Conservation (phyloP, 1,284 basidiomycete species). For the Cutaneotrichosporon cutaneum region DNA sequence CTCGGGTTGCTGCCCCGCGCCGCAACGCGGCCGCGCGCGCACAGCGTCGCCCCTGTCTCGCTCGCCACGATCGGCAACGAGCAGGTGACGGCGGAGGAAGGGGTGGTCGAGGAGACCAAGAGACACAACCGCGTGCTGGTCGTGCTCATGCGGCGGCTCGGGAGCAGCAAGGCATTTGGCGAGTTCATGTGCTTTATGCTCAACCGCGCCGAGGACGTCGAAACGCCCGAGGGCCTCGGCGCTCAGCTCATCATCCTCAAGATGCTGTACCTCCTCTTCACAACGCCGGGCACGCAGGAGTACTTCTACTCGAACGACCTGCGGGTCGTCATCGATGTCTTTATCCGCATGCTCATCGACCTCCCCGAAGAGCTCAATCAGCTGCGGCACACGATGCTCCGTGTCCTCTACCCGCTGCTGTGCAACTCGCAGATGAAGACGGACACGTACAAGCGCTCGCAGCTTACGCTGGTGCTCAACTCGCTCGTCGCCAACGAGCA, state of each 20-base stretch:
- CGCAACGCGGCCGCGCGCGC: conserved; percentile 8
- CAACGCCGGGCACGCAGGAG: conserved; percentile 86
- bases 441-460: conserved; percentile 84
- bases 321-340: conserved; percentile 92
- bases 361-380: conserved; percentile 92
- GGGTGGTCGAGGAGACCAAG: conserved; percentile 46
- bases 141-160: conserved; percentile 76
- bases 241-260: conserved; percentile 95
- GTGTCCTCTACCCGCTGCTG: conserved; percentile 91
- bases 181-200: conserved; percentile 99
- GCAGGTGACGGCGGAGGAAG: conserved; percentile 11
- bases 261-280: conserved; percentile 91
- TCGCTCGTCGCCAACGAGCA: conserved; percentile 70
- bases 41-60: conserved; percentile 10
- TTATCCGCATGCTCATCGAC: conserved; percentile 85
- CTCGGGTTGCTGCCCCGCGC: neutral
- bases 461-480: conserved; percentile 81
- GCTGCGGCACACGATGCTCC: conserved; percentile 94
- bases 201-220: conserved; percentile 76
- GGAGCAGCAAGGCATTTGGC: conserved; percentile 88
- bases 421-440: conserved; percentile 87
- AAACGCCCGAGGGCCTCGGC: conserved; percentile 81
- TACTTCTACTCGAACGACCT: conserved; percentile 99
- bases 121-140: conserved; percentile 72
- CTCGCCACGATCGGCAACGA: neutral